A percentile compares a stretch with the other conserved stretches of the same genome.
phyloP scores from a whole-genome alignment of 352 stramenopile genomes.

The Phytopythium cucurbitacearum region DNA sequence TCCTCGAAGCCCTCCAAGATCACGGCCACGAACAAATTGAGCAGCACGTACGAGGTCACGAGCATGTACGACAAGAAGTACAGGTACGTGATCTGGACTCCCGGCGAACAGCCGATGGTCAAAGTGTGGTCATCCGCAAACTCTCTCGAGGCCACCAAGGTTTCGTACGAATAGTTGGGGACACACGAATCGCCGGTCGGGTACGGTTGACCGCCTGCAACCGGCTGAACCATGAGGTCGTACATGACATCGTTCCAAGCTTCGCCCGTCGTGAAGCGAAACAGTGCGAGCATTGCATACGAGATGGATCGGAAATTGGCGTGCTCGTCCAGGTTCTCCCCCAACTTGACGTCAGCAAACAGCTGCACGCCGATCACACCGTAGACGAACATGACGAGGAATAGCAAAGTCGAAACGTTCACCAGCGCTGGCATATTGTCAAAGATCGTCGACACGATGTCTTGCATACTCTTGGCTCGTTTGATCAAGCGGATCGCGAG shows the following conservation, averaged over 20 bases:
- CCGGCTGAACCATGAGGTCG: slow-evolving; percentile 30
- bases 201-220: too few species aligned
- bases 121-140: too few species aligned
- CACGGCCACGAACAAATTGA: too few species aligned
- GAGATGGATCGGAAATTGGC: slow-evolving; percentile 88
- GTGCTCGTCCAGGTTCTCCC: slow-evolving; percentile 53
- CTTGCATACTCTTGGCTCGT: slow-evolving; percentile 64
- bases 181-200: too few species aligned
- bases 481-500: slow-evolving; percentile 72
- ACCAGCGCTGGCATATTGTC: slow-evolving; percentile 78
- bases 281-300: slow-evolving; percentile 58
- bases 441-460: slow-evolving; percentile 88
- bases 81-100: too few species aligned
- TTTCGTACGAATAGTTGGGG: too few species aligned
- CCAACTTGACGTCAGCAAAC: slow-evolving; percentile 83
- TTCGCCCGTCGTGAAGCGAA: slow-evolving; percentile 90
- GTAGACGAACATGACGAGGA: slow-evolving; percentile 92
- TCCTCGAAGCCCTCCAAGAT: too few species aligned
- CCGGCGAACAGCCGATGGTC: too few species aligned
- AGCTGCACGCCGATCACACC: slow-evolving; percentile 87
- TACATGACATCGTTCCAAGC: slow-evolving; percentile 92
- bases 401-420: slow-evolving; percentile 86
- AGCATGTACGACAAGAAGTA: too few species aligned
- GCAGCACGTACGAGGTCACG: too few species aligned
- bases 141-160: too few species aligned